Evolutionary conservation across 2,329 filamentous ascomycete species (phyloP).

Genomic region (Colletotrichum limetticola): DNA sequence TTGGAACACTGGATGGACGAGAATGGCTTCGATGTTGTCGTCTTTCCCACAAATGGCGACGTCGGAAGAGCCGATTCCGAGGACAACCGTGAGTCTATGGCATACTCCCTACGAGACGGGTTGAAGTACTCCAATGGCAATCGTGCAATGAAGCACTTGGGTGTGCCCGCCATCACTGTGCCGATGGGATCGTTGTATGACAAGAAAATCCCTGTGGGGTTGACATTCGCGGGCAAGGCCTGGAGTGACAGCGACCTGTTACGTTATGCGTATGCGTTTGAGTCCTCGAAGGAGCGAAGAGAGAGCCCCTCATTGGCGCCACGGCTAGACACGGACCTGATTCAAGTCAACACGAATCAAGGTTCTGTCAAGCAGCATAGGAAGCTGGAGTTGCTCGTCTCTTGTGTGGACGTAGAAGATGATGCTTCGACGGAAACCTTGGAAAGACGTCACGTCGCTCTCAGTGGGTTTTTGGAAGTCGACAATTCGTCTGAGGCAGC

Average conservation of each 20-base stretch:
- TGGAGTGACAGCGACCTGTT: constrained; percentile 53
- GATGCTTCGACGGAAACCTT: not conserved
- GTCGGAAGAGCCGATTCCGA: constrained; percentile 19
- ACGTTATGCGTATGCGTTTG: constrained; percentile 32
- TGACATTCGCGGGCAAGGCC: constrained; percentile 62
- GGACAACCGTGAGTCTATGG: constrained; percentile 10
- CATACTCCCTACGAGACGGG: constrained; percentile 51
- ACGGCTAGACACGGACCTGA: not conserved
- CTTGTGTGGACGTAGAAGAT: not conserved
- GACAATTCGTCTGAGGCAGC: not conserved
- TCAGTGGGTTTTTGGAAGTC: not conserved
- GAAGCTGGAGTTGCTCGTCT: not conserved
- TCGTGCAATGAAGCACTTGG: constrained; percentile 62
- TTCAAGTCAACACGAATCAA: not conserved
- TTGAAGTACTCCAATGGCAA: constrained; percentile 66
- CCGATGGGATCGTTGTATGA: constrained; percentile 61
- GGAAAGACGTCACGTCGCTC: not conserved
- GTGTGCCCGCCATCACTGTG: constrained; percentile 63
- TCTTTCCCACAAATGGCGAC: constrained; percentile 29
- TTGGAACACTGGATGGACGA: constrained; percentile 29
- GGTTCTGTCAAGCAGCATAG: not conserved
- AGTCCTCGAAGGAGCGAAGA: constrained; percentile 1
- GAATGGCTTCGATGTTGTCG: constrained; percentile 16
- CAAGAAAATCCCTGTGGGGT: constrained; percentile 60
- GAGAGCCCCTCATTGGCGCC: not conserved